These are phyloP conservation scores for Chaetomium fimeti DNA, from an alignment of 495 filamentous ascomycete species.

Conservation along the genomic window DNA sequence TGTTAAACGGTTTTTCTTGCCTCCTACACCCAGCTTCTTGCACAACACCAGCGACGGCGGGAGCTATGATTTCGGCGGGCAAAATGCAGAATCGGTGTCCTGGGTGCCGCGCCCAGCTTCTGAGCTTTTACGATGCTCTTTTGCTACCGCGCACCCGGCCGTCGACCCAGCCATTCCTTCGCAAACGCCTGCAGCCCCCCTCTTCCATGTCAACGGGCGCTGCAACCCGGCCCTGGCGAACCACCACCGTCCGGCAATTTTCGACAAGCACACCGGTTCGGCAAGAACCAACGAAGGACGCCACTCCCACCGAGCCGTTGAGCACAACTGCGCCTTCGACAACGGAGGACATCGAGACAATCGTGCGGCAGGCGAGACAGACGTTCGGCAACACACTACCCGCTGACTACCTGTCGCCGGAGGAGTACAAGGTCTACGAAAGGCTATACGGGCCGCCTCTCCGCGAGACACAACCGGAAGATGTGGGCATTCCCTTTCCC, in stretches of 20 bases:
- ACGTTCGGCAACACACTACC: constrained; percentile 77
- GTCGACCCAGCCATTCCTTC: constrained; percentile 25
- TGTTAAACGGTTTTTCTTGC: constrained; percentile 16
- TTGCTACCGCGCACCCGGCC: constrained; percentile 29
- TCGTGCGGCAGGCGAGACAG: constrained; percentile 67
- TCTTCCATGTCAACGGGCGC: constrained; percentile 19
- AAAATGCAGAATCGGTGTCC: constrained; percentile 48
- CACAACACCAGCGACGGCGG: constrained; percentile 18
- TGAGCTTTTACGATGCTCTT: constrained; percentile 47
- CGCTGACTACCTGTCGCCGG: constrained; percentile 62
- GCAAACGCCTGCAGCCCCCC: constrained; percentile 19
- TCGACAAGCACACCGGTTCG: constrained; percentile 37
- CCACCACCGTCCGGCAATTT: constrained; percentile 37
- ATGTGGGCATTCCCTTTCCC: constrained; percentile 51
- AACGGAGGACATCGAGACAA: constrained; percentile 52
- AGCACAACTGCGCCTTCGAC: constrained; percentile 15
- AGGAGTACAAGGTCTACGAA: constrained; percentile 74
- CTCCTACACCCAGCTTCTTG: not conserved
- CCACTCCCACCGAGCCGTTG: constrained; percentile 4
- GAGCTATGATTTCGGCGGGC: constrained; percentile 49
- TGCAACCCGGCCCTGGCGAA: constrained; percentile 24
- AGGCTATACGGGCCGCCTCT: constrained; percentile 73
- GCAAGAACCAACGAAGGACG: constrained; percentile 24
- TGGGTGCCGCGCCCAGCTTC: constrained; percentile 49
- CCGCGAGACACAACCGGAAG: constrained; percentile 55